Conservation (phyloP, 148 eudicot genomes). For the Chenopodium berlandieri region DNA sequence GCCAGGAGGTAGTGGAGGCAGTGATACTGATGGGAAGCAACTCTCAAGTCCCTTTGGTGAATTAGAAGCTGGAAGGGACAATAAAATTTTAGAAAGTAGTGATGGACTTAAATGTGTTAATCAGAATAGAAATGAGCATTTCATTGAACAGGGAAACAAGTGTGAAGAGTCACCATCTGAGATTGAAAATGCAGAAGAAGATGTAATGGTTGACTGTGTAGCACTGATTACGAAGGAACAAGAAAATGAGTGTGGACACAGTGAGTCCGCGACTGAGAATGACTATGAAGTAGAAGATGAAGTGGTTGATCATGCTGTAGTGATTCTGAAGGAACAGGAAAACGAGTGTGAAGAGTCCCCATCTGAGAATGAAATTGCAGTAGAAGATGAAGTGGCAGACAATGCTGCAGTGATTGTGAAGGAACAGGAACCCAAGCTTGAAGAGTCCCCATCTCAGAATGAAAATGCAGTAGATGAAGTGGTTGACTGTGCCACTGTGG, state of each 20-base stretch:
- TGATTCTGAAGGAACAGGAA: not conserved
- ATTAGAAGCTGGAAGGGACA: not conserved
- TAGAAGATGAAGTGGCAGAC: not conserved
- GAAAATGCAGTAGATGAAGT: not conserved
- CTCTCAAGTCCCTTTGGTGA: not conserved
- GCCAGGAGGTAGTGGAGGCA: not conserved
- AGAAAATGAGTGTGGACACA: not conserved
- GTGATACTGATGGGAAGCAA: not conserved
- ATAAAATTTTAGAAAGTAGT: not conserved
- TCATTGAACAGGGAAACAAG: not conserved
- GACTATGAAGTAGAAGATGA: conserved; percentile 1
- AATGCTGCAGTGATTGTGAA: not conserved
- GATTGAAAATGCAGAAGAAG: not conserved
- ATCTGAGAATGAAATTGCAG: not conserved
- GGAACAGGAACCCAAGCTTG: not conserved
- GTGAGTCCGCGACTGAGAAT: not conserved
- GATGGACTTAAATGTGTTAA: not conserved
- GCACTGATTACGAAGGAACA: not conserved
- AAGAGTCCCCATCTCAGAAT: not conserved
- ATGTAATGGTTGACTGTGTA: no score
- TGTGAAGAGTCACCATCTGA: not conserved
- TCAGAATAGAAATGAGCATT: not conserved
- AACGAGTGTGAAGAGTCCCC: not conserved
- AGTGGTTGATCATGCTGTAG: not conserved
- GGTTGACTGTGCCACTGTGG: not conserved